Evolutionary conservation across 2,329 filamentous ascomycete genomes (phyloP).

Genomic region (Paracamarosporium sp.): DNA sequence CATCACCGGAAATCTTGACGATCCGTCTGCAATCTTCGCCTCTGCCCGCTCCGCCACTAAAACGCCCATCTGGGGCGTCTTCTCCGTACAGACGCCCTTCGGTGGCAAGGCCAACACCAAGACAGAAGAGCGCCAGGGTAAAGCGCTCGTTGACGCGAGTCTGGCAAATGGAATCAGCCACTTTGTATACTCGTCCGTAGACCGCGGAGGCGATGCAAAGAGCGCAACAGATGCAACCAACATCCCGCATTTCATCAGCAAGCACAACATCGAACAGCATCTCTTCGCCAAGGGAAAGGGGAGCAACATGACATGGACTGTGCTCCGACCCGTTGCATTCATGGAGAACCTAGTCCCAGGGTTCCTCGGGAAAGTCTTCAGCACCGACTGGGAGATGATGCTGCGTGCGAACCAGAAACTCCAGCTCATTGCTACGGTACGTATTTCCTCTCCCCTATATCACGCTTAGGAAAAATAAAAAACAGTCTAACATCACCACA

Average conservation of each 20-base stretch:
- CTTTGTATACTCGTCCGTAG: slow-evolving; percentile 48
- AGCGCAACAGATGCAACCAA: slow-evolving; percentile 59
- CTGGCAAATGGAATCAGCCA: slow-evolving; percentile 38
- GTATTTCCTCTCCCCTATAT: neutral
- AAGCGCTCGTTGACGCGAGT: slow-evolving; percentile 43
- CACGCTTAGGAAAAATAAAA: too few species aligned
- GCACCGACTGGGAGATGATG: slow-evolving; percentile 44
- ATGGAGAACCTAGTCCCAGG: slow-evolving; percentile 61
- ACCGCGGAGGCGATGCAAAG: slow-evolving; percentile 43
- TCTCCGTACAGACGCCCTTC: slow-evolving; percentile 35
- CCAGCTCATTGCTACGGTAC: slow-evolving; percentile 22
- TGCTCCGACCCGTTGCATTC: slow-evolving; percentile 67
- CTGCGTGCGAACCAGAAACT: slow-evolving; percentile 27
- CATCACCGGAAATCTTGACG: slow-evolving; percentile 61
- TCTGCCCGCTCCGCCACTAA: slow-evolving; percentile 45
- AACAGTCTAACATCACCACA: neutral
- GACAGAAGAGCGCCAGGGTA: slow-evolving; percentile 45
- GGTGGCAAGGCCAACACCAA: slow-evolving; percentile 9
- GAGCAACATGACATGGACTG: slow-evolving; percentile 61
- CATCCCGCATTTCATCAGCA: slow-evolving; percentile 67
- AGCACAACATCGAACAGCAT: slow-evolving; percentile 66
- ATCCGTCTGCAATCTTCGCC: slow-evolving; percentile 58
- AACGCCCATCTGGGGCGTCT: slow-evolving; percentile 39
- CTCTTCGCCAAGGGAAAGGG: slow-evolving; percentile 50
- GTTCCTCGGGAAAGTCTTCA: slow-evolving; percentile 55